These are phyloP conservation scores for Sphaerulina vaccinii DNA, from an alignment of 2,329 filamentous ascomycete genomes.

Conservation along the genomic window DNA sequence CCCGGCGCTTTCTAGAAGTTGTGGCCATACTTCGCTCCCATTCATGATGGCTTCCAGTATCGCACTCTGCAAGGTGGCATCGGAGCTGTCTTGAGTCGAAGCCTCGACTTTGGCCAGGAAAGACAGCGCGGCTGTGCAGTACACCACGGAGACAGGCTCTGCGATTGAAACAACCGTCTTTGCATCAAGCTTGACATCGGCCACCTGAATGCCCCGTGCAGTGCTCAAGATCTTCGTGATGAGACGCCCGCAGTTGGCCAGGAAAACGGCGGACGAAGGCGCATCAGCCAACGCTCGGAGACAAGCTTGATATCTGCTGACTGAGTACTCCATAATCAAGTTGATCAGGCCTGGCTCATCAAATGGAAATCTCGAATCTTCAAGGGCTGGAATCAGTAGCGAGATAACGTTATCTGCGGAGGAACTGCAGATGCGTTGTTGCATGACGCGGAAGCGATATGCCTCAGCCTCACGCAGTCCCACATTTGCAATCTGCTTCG, in stretches of 20 bases:
- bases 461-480: conserved; percentile 14
- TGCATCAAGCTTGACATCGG: conserved; percentile 12
- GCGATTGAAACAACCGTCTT: conserved; percentile 22
- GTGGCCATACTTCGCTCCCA: conserved; percentile 45
- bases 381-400: conserved; percentile 21
- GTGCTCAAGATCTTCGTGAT: conserved; percentile 21
- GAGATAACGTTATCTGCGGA: conserved; percentile 16
- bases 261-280: conserved; percentile 10
- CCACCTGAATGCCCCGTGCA: background rate
- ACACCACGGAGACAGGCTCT: conserved; percentile 27
- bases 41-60: conserved; percentile 43
- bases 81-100: conserved; percentile 8
- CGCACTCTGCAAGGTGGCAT: conserved; percentile 28
- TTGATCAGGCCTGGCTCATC: conserved; percentile 18
- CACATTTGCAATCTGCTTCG: conserved; percentile 9
- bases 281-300: conserved; percentile 11
- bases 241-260: conserved; percentile 20
- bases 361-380: conserved; percentile 17
- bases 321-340: conserved; percentile 20
- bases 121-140: conserved; percentile 20
- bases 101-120: conserved; percentile 15
- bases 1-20: conserved; percentile 43
- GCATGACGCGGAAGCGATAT: conserved; percentile 25
- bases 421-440: conserved; percentile 20
- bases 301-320: conserved; percentile 14